Evolutionary conservation across 75 land plant genomes (phyloP).

Genomic region (Pseudotsuga menziesii): DNA sequence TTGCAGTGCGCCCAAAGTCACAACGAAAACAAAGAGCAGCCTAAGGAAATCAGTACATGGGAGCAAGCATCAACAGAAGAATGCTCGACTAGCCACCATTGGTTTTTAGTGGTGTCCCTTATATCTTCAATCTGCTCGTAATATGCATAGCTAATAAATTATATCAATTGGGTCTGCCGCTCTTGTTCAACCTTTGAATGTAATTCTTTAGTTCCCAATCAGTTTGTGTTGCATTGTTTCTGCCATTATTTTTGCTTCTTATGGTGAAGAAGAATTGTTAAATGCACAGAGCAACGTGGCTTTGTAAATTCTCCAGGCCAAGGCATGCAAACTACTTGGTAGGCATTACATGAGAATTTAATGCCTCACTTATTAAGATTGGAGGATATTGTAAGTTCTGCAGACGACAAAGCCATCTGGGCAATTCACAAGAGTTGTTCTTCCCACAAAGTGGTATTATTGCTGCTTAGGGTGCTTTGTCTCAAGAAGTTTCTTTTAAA

Average conservation of each 20-base stretch:
- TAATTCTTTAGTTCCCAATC: constrained; percentile 3
- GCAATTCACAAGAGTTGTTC: background rate
- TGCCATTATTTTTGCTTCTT: background rate
- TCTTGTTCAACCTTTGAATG: background rate
- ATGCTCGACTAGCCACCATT: background rate
- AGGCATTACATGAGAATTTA: background rate
- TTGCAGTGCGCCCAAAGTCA: background rate
- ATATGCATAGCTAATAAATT: background rate
- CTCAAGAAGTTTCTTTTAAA: background rate
- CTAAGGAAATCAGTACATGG: background rate
- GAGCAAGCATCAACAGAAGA: constrained; percentile 1
- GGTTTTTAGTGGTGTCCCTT: background rate
- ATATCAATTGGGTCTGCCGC: background rate
- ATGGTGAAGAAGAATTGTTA: no score
- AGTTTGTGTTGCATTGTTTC: background rate
- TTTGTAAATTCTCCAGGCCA: constrained; percentile 2
- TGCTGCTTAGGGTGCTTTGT: background rate
- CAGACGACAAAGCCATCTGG: background rate
- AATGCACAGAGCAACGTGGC: constrained; percentile 3
- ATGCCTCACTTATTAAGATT: background rate
- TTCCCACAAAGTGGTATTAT: background rate
- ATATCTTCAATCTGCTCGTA: background rate
- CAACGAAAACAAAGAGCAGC: background rate
- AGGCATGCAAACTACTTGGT: background rate
- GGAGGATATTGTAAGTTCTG: background rate